Evolutionary conservation across 2,329 filamentous ascomycete genomes (phyloP).

Genomic region (Mycosphaerella sp.): DNA sequence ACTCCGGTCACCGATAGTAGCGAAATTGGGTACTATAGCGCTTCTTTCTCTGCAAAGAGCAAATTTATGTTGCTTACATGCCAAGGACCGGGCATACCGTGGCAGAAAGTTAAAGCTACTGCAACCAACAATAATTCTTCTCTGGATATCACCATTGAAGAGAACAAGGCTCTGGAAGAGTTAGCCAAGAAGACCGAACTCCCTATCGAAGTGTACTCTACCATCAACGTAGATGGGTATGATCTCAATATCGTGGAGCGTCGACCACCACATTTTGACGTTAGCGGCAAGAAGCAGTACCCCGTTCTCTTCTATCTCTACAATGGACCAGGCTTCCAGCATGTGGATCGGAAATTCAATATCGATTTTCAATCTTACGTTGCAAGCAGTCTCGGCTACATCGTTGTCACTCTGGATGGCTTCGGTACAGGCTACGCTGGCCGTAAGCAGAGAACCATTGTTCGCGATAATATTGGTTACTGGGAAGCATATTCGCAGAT

Average conservation of each 20-base stretch:
- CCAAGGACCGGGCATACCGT: slow-evolving; percentile 76
- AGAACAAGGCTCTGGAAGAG: slow-evolving; percentile 64
- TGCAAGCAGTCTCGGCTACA: slow-evolving; percentile 77
- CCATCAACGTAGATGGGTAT: slow-evolving; percentile 74
- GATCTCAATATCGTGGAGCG: slow-evolving; percentile 72
- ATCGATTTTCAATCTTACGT: slow-evolving; percentile 90
- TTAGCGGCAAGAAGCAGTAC: slow-evolving; percentile 64
- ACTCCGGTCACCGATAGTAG: slow-evolving; percentile 67
- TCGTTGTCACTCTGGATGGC: slow-evolving; percentile 91
- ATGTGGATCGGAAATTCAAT: slow-evolving; percentile 69
- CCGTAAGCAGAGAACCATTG: slow-evolving; percentile 71
- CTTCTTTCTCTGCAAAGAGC: slow-evolving; percentile 76
- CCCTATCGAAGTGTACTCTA: slow-evolving; percentile 75
- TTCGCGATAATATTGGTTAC: slow-evolving; percentile 76
- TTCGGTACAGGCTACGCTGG: slow-evolving; percentile 89
- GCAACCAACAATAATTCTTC: slow-evolving; percentile 50
- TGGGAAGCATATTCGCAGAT: slow-evolving; percentile 90
- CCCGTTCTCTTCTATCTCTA: slow-evolving; percentile 95
- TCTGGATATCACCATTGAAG: slow-evolving; percentile 58
- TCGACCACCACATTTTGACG: slow-evolving; percentile 80
- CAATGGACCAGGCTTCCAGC: slow-evolving; percentile 88
- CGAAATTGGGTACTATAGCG: slow-evolving; percentile 69
- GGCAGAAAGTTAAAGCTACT: slow-evolving; percentile 84
- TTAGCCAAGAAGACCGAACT: slow-evolving; percentile 71
- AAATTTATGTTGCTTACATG: slow-evolving; percentile 83